Evolutionary conservation across 75 land plant genomes (phyloP), one percentile per base, ranked within the genome.

Genomic region (Adiantum capillusveneris): DNA sequence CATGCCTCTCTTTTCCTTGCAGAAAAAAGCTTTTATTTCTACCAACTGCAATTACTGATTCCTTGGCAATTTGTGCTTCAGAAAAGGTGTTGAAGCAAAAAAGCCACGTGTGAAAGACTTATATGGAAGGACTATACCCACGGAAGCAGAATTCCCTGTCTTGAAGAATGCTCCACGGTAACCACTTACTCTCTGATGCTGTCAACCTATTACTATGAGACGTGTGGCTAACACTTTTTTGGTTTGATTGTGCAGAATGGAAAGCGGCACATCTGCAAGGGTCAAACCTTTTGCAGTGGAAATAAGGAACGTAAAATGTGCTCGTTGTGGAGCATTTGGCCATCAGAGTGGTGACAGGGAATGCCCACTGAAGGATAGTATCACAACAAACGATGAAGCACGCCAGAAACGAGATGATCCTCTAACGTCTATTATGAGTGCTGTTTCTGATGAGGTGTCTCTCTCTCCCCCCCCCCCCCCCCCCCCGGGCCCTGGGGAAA

Each of bases 261-360:
- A 94, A 51, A 94, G 97, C 6, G 98, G 98, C 42, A 60, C 69
- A 58, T 66, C 73, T 65, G 90, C 48, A 37, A 71, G 98, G 64
- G 79, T 68, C 1, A 94, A 84, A 64, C 98, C 98, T 31, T 94
- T 94, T 74, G 98, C 76, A 22, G 67, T 94, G 57, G 96, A 94
- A 69, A 72, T 94, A 17, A 81, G 98, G 25, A 94, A 94, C 76
- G 98, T 94, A 2, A 88, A 81, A 73, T 94, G 98, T 70, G 67
- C 88, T 12, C 78, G 90, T 63, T 94, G 98, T 75, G 90, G 87
- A 46, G 78, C 60, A 31, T 89, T 59, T 84, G 98, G 98, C 21
- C 98, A 94, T 66, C 98, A 94, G 70, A 84, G 90, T 71, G 98
- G 98, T 45, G 98, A 94, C 60, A 84, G 98, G 34, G 98, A 94